Percentiles rank a stretch among this genome's conserved stretches.
Conservation (phyloP, 2,329 filamentous ascomycete species). For the Hysterium pulicare region DNA sequence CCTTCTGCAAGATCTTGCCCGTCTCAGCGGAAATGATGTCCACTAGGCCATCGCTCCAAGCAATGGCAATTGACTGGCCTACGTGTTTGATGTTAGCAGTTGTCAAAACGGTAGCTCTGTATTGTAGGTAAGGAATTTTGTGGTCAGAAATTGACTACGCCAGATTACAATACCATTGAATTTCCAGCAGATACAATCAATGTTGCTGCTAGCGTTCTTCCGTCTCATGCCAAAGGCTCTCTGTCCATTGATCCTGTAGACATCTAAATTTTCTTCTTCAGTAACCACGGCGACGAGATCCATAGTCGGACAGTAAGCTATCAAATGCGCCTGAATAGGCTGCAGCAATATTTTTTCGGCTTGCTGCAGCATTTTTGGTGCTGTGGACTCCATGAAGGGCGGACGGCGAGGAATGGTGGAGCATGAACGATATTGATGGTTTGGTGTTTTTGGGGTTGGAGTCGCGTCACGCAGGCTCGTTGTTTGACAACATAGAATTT, state of each 20-base stretch:
- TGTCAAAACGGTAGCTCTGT: conserved; percentile 1
- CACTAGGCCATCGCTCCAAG: conserved; percentile 77
- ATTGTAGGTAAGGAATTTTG: not conserved
- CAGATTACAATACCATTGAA: conserved; percentile 36
- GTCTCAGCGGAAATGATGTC: conserved; percentile 76
- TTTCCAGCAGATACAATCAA: conserved; percentile 45
- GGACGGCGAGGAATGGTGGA: no score
- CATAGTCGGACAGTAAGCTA: conserved; percentile 79
- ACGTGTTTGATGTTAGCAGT: not conserved
- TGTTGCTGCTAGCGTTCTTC: conserved; percentile 30
- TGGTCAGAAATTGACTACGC: no score
- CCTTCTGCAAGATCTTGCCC: conserved; percentile 73
- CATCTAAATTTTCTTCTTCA: conserved; percentile 65
- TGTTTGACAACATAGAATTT: no score
- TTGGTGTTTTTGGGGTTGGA: conserved; percentile 4
- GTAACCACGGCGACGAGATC: conserved; percentile 75
- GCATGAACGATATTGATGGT: conserved; percentile 5
- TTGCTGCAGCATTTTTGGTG: conserved; percentile 32
- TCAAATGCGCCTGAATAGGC: conserved; percentile 54
- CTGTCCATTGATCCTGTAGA: conserved; percentile 78
- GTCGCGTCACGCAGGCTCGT: conserved; percentile 3
- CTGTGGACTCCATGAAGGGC: conserved; percentile 14
- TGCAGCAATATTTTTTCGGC: conserved; percentile 42
- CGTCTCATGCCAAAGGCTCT: conserved; percentile 55
- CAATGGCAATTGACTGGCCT: conserved; percentile 77